Conservation (phyloP, 2,329 filamentous ascomycete species). For the Cladophialophora exuberans region DNA sequence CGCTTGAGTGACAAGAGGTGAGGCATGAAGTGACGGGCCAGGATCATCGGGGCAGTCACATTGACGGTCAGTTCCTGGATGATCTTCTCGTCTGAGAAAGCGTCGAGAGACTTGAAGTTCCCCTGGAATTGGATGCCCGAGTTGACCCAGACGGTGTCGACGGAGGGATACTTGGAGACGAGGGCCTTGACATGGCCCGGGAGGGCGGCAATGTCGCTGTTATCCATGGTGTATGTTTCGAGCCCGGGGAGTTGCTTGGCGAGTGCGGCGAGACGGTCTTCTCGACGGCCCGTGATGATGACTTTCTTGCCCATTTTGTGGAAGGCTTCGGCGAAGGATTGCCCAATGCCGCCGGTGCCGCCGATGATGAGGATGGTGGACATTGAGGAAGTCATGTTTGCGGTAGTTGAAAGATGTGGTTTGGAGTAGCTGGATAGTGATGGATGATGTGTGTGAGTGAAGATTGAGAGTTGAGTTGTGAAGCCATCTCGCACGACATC, state of each 20-base stretch:
- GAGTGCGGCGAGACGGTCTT: constrained; percentile 30
- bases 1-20: constrained; percentile 29
- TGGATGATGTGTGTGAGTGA: not conserved
- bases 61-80: constrained; percentile 35
- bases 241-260: constrained; percentile 37
- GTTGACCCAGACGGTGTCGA: constrained; percentile 41
- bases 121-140: constrained; percentile 37
- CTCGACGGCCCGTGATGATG: constrained; percentile 35
- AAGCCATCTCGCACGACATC: not conserved
- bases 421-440: not conserved
- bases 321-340: constrained; percentile 34
- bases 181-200: constrained; percentile 26
- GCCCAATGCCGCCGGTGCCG: constrained; percentile 51
- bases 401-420: not conserved
- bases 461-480: not conserved
- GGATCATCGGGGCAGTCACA: constrained; percentile 36
- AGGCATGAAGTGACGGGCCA: constrained; percentile 37
- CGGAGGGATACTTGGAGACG: constrained; percentile 32
- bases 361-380: constrained; percentile 38
- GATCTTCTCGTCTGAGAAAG: constrained; percentile 31
- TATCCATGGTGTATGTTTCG: constrained; percentile 34
- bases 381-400: constrained; percentile 26
- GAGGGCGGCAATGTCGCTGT: constrained; percentile 30
- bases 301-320: constrained; percentile 35
- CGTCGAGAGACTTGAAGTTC: constrained; percentile 33